Evolutionary conservation across 228 moss, liverwort and hornwort genomes (phyloP).

Genomic region (Sphagnum fallax): DNA sequence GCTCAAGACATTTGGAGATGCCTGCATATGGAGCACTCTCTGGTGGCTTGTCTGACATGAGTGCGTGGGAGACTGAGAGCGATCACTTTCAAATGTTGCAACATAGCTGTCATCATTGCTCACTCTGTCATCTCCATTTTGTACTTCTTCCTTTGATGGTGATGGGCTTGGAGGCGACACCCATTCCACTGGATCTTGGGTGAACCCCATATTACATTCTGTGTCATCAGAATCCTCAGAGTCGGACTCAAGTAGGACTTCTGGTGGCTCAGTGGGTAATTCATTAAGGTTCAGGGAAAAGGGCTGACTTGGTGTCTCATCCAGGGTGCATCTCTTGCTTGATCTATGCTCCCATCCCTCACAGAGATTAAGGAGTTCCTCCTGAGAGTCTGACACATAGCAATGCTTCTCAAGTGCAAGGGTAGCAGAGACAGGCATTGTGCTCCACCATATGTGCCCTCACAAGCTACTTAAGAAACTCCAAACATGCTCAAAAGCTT

Average conservation of each 20-base stretch:
- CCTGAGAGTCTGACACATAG: conserved; percentile 32
- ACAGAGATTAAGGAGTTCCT: conserved; percentile 29
- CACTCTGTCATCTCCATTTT: conserved; percentile 1
- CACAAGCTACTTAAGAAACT: too few species aligned
- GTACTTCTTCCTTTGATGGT: not conserved
- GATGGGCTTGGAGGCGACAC: conserved; percentile 26
- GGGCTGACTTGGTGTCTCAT: conserved; percentile 49
- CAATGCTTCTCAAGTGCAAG: conserved; percentile 15
- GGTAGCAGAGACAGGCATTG: conserved; percentile 17
- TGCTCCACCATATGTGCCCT: not conserved
- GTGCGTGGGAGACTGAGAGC: conserved; percentile 30
- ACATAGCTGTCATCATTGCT: conserved; percentile 28
- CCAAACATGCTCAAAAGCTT: too few species aligned
- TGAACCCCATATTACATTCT: conserved; percentile 12
- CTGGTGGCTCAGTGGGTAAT: conserved; percentile 2
- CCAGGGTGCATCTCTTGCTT: conserved; percentile 24
- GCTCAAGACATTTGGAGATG: conserved; percentile 4
- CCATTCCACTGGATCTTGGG: conserved; percentile 35
- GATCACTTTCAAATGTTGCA: conserved; percentile 40
- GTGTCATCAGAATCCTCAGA: conserved; percentile 27
- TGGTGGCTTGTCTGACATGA: conserved; percentile 11
- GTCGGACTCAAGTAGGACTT: conserved; percentile 19
- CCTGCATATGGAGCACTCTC: conserved; percentile 4
- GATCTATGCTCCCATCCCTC: conserved; percentile 29
- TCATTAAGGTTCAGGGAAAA: not conserved